A percentile compares a stretch with the other conserved stretches of the same genome.
These are phyloP conservation scores for Kluyveromyces marxianus DNA, from an alignment of 1,139 yeast species.

Conservation along the genomic window DNA sequence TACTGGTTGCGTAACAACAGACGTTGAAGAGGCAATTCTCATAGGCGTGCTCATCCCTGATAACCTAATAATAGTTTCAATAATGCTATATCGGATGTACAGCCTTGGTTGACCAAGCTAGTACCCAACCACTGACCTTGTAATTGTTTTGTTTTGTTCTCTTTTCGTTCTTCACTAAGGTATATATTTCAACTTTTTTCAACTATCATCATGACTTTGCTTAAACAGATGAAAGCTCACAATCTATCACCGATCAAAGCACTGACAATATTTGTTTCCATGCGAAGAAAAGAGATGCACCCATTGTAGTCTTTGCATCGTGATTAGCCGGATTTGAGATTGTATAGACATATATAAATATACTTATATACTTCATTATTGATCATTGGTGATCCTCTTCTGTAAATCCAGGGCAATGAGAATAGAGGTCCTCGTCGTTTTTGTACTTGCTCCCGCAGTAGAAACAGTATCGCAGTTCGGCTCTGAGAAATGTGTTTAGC, in stretches of 20 bases:
- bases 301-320: too few species aligned
- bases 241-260: too few species aligned
- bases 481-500: constrained; percentile 33
- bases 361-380: background rate
- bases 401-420: constrained; percentile 39
- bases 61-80: background rate
- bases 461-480: constrained; percentile 37
- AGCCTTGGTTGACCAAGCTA: too few species aligned
- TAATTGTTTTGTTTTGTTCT: too few species aligned
- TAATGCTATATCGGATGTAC: too few species aligned
- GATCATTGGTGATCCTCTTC: constrained; percentile 35
- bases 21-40: background rate
- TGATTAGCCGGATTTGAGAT: background rate
- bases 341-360: background rate
- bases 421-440: constrained; percentile 33
- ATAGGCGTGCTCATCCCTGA: background rate
- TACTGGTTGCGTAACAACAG: background rate
- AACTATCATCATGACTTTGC: too few species aligned
- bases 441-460: constrained; percentile 41
- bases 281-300: too few species aligned
- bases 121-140: too few species aligned
- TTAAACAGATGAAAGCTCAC: too few species aligned
- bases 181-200: too few species aligned
- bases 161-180: too few species aligned
- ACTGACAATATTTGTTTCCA: too few species aligned